Conservation (phyloP, 305 asterid genomes). For the Petunia hybrid region DNA sequence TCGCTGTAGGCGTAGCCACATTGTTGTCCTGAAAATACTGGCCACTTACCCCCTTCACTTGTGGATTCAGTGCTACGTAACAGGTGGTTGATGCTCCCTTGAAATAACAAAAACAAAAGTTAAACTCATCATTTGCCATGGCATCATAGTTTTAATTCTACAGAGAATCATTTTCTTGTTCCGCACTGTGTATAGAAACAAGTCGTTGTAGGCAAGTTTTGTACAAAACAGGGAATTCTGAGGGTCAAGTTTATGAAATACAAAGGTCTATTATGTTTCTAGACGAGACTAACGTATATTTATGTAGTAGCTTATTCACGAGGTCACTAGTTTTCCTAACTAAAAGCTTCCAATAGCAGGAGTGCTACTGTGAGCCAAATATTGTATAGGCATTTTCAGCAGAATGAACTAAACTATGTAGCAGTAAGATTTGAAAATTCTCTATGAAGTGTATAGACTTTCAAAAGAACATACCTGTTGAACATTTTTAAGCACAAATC, state of each 20-base stretch:
- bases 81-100: slow-evolving; percentile 78
- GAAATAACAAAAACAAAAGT: background rate
- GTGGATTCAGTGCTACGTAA: slow-evolving; percentile 63
- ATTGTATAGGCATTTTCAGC: background rate
- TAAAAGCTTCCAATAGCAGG: slow-evolving; percentile 16
- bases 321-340: background rate
- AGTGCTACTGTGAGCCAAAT: background rate
- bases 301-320: background rate
- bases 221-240: background rate
- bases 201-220: background rate
- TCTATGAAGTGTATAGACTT: background rate
- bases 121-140: slow-evolving; percentile 6
- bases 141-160: background rate
- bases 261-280: background rate
- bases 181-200: background rate
- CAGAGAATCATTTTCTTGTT: background rate
- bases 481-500: slow-evolving; percentile 52
- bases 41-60: slow-evolving; percentile 63
- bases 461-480: slow-evolving; percentile 49
- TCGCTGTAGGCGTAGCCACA: slow-evolving; percentile 45
- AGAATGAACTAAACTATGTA: background rate
- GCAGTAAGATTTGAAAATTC: background rate
- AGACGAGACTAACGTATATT: background rate
- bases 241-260: background rate
- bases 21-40: slow-evolving; percentile 63